Conservation (phyloP, 2,329 filamentous ascomycete species). For the Erysiphe pulchra region DNA sequence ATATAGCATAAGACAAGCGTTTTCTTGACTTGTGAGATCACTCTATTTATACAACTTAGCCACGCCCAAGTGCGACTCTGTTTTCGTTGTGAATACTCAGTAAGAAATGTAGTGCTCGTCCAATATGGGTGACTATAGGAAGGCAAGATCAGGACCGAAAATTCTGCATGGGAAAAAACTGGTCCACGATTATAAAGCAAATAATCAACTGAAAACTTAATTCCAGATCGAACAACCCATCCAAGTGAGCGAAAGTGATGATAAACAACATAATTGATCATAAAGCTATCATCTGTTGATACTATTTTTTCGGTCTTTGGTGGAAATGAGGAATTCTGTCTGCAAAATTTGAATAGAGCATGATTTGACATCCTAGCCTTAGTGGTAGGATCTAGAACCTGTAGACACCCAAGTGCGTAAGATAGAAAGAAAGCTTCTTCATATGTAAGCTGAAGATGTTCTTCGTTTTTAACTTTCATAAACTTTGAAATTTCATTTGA, state of each 20-base stretch:
- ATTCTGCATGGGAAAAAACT: constrained; percentile 86
- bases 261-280: constrained; percentile 71
- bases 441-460: constrained; percentile 74
- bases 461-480: constrained; percentile 25
- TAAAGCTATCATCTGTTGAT: constrained; percentile 56
- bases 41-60: constrained; percentile 73
- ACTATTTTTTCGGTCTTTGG: constrained; percentile 21
- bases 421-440: constrained; percentile 82
- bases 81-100: constrained; percentile 24
- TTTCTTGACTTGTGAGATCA: constrained; percentile 75
- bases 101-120: constrained; percentile 23
- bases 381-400: constrained; percentile 27
- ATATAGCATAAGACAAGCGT: constrained; percentile 77
- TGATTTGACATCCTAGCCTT: constrained; percentile 22
- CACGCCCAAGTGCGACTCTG: constrained; percentile 42
- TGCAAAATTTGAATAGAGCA: constrained; percentile 39
- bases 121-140: constrained; percentile 55
- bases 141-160: constrained; percentile 63
- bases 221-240: constrained; percentile 77
- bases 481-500: constrained; percentile 5
- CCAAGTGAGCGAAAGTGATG: constrained; percentile 90
- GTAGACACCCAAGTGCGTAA: constrained; percentile 54
- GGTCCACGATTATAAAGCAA: constrained; percentile 84
- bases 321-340: constrained; percentile 44
- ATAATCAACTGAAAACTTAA: constrained; percentile 90